Conservation (phyloP, 352 stramenopile genomes). For the Poterioochromonas sp. region DNA sequence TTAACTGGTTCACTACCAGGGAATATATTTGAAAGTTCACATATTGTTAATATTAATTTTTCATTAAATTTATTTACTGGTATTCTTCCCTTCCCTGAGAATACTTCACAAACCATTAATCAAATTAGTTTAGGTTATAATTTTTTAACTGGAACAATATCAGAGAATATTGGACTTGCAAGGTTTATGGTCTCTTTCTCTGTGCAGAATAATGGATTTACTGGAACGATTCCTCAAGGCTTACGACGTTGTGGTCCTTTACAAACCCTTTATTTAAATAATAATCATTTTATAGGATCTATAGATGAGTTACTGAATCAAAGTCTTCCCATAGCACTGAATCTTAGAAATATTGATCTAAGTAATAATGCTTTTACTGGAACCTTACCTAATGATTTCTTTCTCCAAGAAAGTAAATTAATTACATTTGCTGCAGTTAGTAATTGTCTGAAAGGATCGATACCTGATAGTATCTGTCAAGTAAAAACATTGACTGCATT, state of each 20-base stretch:
- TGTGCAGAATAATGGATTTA: not conserved
- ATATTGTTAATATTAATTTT: not conserved
- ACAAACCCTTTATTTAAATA: not conserved
- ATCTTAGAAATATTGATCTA: too few relatives aligned
- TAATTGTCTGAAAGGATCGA: conserved; percentile 7
- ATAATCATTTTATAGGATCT: not conserved
- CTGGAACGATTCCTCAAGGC: not conserved
- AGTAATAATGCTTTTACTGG: not conserved
- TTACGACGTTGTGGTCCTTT: not conserved
- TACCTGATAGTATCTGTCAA: not conserved
- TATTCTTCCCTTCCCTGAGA: not conserved
- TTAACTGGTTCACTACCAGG: not conserved
- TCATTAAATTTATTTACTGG: not conserved
- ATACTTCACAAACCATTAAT: not conserved
- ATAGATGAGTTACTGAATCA: not conserved
- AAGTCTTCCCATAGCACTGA: too few relatives aligned
- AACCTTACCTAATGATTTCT: not conserved
- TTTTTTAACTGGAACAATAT: not conserved
- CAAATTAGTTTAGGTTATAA: not conserved
- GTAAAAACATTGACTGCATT: not conserved
- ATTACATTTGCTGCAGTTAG: not conserved
- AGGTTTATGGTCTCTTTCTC: not conserved
- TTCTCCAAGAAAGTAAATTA: not conserved
- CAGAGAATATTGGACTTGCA: not conserved
- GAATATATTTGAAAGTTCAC: not conserved